These are phyloP conservation scores for Drechmeria coniospora DNA, from an alignment of 2,329 filamentous ascomycete species.

Conservation along the genomic window DNA sequence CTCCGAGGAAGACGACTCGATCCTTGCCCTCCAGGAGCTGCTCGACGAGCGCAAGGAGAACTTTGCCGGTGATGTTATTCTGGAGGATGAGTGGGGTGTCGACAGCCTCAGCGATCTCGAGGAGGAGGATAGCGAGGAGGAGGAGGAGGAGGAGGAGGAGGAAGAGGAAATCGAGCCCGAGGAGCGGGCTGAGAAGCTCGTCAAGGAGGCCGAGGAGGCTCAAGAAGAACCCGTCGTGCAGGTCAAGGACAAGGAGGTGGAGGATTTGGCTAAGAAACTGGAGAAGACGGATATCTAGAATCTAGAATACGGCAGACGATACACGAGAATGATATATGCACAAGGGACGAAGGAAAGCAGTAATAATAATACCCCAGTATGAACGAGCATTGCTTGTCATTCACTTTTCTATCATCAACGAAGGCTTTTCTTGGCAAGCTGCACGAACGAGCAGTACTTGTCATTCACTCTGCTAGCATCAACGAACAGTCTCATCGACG, in stretches of 20 bases:
- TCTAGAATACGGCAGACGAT: constrained; percentile 3
- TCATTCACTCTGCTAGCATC: no score
- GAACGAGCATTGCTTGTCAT: no score
- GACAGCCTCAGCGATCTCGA: constrained; percentile 80
- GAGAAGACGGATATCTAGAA: constrained; percentile 49
- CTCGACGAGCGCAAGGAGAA: constrained; percentile 68
- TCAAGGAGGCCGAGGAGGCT: constrained; percentile 55
- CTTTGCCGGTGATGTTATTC: constrained; percentile 45
- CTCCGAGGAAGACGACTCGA: constrained; percentile 61
- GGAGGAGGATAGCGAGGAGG: constrained; percentile 55
- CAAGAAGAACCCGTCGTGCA: constrained; percentile 60
- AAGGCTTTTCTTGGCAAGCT: no score
- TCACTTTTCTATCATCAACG: no score
- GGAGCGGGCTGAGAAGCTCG: constrained; percentile 51
- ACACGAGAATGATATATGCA: constrained; percentile 1
- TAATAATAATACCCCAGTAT: constrained; percentile 18
- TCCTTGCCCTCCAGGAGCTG: constrained; percentile 53
- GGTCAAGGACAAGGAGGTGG: constrained; percentile 61
- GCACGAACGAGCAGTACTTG: no score
- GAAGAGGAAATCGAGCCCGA: constrained; percentile 47
- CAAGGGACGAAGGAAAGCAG: constrained; percentile 9
- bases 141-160: constrained; percentile 54
- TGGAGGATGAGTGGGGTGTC: constrained; percentile 71
- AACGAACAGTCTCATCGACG: no score
- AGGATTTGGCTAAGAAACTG: constrained; percentile 61